These are phyloP conservation scores for Paecilomyces sp. DNA, from an alignment of 2,329 filamentous ascomycete species.

Conservation along the genomic window DNA sequence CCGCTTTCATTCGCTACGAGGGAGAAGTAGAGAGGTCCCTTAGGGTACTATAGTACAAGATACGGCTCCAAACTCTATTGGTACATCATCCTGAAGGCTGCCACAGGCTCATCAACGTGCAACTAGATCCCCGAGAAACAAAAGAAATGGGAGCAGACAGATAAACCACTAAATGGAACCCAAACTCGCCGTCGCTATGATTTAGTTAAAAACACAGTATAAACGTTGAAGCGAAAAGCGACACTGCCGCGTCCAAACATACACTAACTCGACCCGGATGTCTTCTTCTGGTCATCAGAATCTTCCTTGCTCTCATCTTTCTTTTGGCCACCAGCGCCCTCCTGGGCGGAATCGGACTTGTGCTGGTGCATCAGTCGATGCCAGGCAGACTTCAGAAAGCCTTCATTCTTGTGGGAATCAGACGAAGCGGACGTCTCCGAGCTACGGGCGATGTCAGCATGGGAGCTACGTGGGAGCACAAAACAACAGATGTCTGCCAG, in stretches of 20 bases:
- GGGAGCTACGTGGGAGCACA: conserved; percentile 5
- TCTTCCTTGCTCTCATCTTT: conserved; percentile 8
- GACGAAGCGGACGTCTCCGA: conserved; percentile 5
- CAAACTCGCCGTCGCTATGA: conserved; percentile 17
- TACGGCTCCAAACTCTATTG: background rate
- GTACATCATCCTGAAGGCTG: background rate
- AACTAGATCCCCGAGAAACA: background rate
- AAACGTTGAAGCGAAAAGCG: background rate
- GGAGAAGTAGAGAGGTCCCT: conserved; percentile 8
- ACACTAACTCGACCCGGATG: conserved; percentile 27
- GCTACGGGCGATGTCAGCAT: conserved; percentile 1
- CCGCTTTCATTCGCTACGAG: background rate
- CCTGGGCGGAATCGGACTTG: conserved; percentile 13
- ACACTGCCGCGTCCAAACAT: background rate
- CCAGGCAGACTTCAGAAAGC: conserved; percentile 90
- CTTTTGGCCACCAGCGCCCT: conserved; percentile 23
- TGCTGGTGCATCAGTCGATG: conserved; percentile 77
- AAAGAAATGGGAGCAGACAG: conserved; percentile 1
- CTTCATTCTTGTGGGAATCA: conserved; percentile 66
- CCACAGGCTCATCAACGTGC: conserved; percentile 1
- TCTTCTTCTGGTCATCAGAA: conserved; percentile 31
- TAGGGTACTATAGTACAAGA: conserved; percentile 7
- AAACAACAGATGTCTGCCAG: conserved; percentile 2
- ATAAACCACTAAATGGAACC: conserved; percentile 4
- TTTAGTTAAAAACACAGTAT: conserved; percentile 2